Percentiles rank a stretch among this genome's conserved stretches.
Conservation (phyloP, 345 rosid genomes). For the Geranium rotundifolium region DNA sequence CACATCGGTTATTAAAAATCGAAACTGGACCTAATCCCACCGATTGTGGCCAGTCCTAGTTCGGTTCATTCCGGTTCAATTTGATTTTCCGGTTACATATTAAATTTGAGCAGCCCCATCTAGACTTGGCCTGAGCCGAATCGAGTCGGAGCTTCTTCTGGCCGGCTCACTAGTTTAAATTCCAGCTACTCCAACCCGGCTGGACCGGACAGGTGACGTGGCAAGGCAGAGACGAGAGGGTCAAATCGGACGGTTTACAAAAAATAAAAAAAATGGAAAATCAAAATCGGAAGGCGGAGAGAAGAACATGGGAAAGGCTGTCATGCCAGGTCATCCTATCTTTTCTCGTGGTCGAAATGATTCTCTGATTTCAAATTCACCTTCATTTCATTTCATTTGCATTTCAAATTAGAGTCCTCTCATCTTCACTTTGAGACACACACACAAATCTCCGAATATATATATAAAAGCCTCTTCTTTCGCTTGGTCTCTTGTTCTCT, state of each 20-base stretch:
- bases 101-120: no score
- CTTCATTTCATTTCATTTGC: conserved; percentile 13
- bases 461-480: background rate
- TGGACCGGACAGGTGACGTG: no score
- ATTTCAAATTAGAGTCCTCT: conserved; percentile 9
- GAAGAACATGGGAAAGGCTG: conserved; percentile 1
- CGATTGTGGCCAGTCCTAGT: no score
- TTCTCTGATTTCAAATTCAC: conserved; percentile 1
- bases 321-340: conserved; percentile 21
- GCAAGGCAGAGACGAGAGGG: background rate
- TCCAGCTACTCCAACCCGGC: background rate
- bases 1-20: no score
- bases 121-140: no score
- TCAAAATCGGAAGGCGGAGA: background rate
- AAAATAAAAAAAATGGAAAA: no score
- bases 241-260: background rate
- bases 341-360: conserved; percentile 26
- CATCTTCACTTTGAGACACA: no score
- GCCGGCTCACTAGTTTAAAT: no score
- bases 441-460: background rate
- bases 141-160: no score
- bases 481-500: background rate
- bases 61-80: no score
- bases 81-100: no score
- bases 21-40: no score